Base-by-base conservation (phyloP, 352 stramenopile genomes). In the Globisporangium uncinulatum region DNA sequence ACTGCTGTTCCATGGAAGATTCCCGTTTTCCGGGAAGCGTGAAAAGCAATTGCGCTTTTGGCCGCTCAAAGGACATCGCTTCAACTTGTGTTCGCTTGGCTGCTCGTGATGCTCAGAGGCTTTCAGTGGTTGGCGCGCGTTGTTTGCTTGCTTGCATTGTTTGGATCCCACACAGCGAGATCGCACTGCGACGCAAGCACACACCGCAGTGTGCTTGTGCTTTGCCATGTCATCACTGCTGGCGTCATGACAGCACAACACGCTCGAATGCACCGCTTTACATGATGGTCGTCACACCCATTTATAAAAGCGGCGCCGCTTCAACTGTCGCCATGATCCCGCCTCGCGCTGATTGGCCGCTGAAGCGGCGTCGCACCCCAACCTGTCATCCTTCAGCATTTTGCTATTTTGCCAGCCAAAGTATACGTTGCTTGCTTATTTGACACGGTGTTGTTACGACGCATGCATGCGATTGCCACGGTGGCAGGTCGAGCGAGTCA, bases 1-100 rank as follows among this genome's bases (percentile, higher is more conserved):
- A 20, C 20, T 10, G 21, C 24, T 36, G 46, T 51, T 51, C 46
- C 29, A 24, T 51, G 29, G 46, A 39, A 51, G 46, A 51, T 51
- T 51, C 24, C 46, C 42, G 17, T 47, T 47, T 47, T 14, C 11
- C 13, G 39, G 39, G 41, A 46, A 51, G 6, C 1, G 5, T 19
- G 8, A 6, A 24, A 39, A 50, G 29, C 46, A 51, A 47, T 14
- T 47, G 39, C 39, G 2, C 36, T 10, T 14, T 44, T 7, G 39
- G 39, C 10, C 15, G 15, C 39, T 7, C 15, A 42, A 42, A 42
- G 37, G 37, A 8, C 37, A 42, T 42, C 15, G 37, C 37, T 42
- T 42, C 7, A 11, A 42, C 37, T 13, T 42, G 37, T 29, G 24
- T 29, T 29, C 24, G 24, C 24, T 29, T 29, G 24, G 24, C 24